Base-by-base conservation (phyloP, 495 filamentous ascomycete species). In the Rhypophila decipiens region DNA sequence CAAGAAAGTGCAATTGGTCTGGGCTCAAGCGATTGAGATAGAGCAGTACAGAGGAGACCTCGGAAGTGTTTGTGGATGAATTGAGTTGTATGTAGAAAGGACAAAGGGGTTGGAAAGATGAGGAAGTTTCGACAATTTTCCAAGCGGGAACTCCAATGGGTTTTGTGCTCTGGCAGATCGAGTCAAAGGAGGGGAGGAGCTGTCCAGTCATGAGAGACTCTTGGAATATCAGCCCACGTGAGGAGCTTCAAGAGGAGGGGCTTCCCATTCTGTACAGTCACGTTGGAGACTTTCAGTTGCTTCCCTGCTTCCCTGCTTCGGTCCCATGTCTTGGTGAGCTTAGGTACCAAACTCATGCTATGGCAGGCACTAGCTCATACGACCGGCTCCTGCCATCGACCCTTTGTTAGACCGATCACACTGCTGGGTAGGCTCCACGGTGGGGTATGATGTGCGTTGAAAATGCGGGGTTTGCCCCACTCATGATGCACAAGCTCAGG, bases 161-260 rank as follows among this genome's bases (percentile, higher is more conserved):
- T 44, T 52, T 55, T 50, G 47, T 49, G 44, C 36, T 39, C 39
- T 35, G 44, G 19, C 15, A 22, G 9, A 10, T 13, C 9, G 29
- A 21, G 15, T 21, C 29, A 20, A 24, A 23, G 33, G 33, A 43
- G 35, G 27, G 46, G 44, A 34, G 44, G 46, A 38, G 44, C 17
- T 17, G 46, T 39, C 17, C 45, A 47, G 58, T 58, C 58, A 58
- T 52, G 55, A 52, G 52, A 54, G 55, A 37, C 29, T 39, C 33
- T 39, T 50, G 46, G 38, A 50, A 36, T 23, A 44, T 15, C 40
- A 51, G 27, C 49, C 55, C 56, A 52, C 33, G 35, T 45, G 35
- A 46, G 44, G 57, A n/a, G n/a, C n/a, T n/a, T n/a, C n/a, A n/a
- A n/a, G n/a, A 60, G 57, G 51, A 48, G 49, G 15, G 35, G 29